Evolutionary conservation across 2,329 filamentous ascomycete species (phyloP).

Genomic region (Penicillium janthinellum): DNA sequence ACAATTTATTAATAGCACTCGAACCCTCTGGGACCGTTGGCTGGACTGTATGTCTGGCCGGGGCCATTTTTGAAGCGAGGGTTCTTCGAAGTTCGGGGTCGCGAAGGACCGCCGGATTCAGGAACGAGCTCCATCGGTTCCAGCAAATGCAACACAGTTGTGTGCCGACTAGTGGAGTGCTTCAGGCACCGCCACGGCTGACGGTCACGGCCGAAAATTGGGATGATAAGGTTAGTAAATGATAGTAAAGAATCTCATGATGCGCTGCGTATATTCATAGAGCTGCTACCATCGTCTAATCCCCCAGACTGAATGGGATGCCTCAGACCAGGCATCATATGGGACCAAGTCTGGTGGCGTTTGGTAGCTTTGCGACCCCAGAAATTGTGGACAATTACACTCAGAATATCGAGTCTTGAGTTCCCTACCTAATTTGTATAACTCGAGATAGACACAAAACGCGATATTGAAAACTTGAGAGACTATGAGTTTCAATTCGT

Average conservation of each 20-base stretch:
- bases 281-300: too few relatives aligned
- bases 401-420: background rate
- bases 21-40: background rate
- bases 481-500: too few relatives aligned
- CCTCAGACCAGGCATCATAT: too few relatives aligned
- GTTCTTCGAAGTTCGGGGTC: background rate
- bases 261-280: too few relatives aligned
- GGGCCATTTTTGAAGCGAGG: conserved; percentile 13
- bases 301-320: too few relatives aligned
- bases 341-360: background rate
- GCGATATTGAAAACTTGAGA: background rate
- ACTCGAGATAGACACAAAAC: background rate
- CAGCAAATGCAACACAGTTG: background rate
- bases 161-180: background rate
- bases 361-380: background rate
- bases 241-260: too few relatives aligned
- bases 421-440: background rate
- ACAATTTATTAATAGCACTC: conserved; percentile 1
- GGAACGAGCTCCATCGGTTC: conserved; percentile 10
- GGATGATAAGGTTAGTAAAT: too few relatives aligned
- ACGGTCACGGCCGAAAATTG: background rate
- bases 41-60: conserved; percentile 11
- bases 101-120: conserved; percentile 6
- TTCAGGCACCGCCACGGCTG: conserved; percentile 2
- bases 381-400: background rate